These are phyloP conservation scores for Calonectria pseudoreteaudii DNA, from an alignment of 2,329 filamentous ascomycete genomes.

Conservation along the genomic window DNA sequence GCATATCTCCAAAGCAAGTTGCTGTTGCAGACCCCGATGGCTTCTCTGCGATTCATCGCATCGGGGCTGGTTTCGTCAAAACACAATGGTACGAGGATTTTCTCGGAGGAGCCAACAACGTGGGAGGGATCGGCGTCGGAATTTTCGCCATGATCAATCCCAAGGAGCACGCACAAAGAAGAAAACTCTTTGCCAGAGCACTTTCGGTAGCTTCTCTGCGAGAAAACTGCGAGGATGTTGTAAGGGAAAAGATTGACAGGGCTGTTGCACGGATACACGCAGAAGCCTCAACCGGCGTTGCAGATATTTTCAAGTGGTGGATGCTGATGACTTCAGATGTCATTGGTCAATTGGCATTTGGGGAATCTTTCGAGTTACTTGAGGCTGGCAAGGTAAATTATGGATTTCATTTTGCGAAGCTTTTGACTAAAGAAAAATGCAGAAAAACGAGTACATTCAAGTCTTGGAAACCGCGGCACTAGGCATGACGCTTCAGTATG, in stretches of 20 bases:
- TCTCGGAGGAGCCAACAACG: not conserved
- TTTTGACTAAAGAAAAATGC: not conserved
- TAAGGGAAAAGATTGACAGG: not conserved
- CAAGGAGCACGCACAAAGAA: not conserved
- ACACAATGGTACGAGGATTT: not conserved
- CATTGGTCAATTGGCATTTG: not conserved
- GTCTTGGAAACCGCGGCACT: not conserved
- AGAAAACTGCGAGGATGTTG: not conserved
- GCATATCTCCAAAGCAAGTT: not conserved
- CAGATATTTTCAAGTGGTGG: constrained; percentile 1
- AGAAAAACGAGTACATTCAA: not conserved
- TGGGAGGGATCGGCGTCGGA: not conserved
- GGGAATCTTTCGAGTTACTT: not conserved
- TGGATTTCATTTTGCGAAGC: too few species aligned
- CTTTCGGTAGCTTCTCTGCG: not conserved
- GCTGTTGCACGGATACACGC: not conserved
- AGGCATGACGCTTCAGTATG: not conserved
- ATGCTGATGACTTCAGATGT: constrained; percentile 1
- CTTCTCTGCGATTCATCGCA: not conserved
- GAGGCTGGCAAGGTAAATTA: not conserved
- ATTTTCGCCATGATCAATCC: not conserved
- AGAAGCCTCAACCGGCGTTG: not conserved
- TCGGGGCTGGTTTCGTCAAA: not conserved
- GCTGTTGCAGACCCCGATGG: not conserved
- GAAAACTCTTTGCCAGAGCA: not conserved